These are phyloP conservation scores for Globisporangium splendens DNA, from an alignment of 352 stramenopile species.

Conservation along the genomic window DNA sequence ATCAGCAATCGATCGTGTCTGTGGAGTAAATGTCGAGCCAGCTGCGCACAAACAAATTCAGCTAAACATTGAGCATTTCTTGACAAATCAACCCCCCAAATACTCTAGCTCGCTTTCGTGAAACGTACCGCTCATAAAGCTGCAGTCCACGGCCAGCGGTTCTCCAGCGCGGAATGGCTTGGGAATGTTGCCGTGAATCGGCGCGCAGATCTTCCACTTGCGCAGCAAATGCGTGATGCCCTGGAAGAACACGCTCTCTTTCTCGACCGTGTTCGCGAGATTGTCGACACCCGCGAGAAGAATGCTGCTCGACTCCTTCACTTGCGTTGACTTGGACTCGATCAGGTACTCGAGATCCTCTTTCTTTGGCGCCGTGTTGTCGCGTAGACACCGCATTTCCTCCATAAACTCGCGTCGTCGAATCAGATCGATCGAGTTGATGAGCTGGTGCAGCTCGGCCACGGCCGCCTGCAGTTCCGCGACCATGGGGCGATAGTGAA, in stretches of 20 bases:
- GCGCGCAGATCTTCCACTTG: constrained; percentile 86
- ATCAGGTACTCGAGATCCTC: constrained; percentile 80
- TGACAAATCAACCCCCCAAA: not conserved
- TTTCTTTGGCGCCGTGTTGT: constrained; percentile 79
- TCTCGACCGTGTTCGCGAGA: constrained; percentile 64
- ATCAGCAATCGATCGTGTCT: constrained; percentile 70
- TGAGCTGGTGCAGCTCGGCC: constrained; percentile 79
- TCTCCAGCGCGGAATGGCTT: constrained; percentile 84
- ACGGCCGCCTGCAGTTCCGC: constrained; percentile 72
- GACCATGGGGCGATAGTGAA: constrained; percentile 86
- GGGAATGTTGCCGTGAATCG: constrained; percentile 84
- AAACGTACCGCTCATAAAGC: constrained; percentile 68
- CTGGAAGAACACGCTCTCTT: constrained; percentile 84
- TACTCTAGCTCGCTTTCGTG: not conserved
- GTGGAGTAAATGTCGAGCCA: constrained; percentile 68
- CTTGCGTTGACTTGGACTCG: constrained; percentile 67
- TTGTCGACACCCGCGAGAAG: constrained; percentile 69
- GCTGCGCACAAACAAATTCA: constrained; percentile 29
- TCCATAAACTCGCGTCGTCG: constrained; percentile 74
- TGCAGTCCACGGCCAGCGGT: constrained; percentile 81
- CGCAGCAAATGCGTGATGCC: constrained; percentile 72
- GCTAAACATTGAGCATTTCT: constrained; percentile 1
- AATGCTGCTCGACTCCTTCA: constrained; percentile 76
- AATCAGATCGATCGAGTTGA: constrained; percentile 87
- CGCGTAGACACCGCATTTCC: constrained; percentile 82